phyloP scores from a whole-genome alignment of 2,329 filamentous ascomycete genomes.

The Colletotrichum spaethianum region DNA sequence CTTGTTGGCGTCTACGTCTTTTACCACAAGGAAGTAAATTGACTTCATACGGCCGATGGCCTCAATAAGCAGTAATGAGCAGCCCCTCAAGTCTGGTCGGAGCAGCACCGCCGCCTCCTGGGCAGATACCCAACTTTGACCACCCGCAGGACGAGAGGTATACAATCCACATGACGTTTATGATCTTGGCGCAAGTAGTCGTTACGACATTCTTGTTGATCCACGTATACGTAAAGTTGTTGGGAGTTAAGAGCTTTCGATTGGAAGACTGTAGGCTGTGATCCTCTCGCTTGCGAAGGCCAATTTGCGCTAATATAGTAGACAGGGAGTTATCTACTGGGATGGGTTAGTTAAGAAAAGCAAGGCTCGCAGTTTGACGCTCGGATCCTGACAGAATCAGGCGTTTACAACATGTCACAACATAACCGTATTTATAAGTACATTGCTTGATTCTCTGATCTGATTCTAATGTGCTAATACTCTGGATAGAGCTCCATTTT shows the following conservation, averaged over 20 bases:
- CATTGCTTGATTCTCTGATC: not conserved
- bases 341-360: conserved; percentile 18
- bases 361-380: no score
- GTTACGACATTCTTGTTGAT: conserved; percentile 22
- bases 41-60: not conserved
- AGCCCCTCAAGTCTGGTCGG: conserved; percentile 10
- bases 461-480: not conserved
- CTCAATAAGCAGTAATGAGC: conserved; percentile 16
- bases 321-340: conserved; percentile 22
- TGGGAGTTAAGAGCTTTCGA: conserved; percentile 8
- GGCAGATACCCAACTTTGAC: conserved; percentile 31
- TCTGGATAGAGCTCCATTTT: conserved; percentile 11
- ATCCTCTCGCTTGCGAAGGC: not conserved
- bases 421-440: conserved; percentile 22
- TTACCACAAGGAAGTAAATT: no score
- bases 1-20: no score
- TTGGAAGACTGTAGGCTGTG: conserved; percentile 23
- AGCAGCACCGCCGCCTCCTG: conserved; percentile 31
- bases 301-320: not conserved
- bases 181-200: conserved; percentile 7
- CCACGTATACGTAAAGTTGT: conserved; percentile 23
- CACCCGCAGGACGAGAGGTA: conserved; percentile 23
- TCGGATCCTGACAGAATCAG: not conserved
- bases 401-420: conserved; percentile 18
- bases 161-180: conserved; percentile 13